phyloP scores from a whole-genome alignment of 2,329 filamentous ascomycete species.

The Monosporascus ibericus region DNA sequence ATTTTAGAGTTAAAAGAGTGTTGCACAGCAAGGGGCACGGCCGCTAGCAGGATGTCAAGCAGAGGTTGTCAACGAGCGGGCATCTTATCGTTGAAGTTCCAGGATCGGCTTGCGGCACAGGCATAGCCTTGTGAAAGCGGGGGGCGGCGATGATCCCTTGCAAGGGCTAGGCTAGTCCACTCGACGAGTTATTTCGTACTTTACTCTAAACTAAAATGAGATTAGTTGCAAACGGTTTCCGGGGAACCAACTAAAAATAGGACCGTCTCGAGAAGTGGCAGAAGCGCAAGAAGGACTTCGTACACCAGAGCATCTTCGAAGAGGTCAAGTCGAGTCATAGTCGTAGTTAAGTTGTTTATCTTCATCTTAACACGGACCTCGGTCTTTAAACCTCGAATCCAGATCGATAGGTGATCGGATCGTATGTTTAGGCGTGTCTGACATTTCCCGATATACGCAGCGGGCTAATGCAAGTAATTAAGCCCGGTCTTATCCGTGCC shows the following conservation, averaged over 20 bases:
- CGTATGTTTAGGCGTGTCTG: too few species aligned
- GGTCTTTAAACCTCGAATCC: too few species aligned
- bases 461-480: too few species aligned
- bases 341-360: too few species aligned
- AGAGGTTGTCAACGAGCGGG: not conserved
- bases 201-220: too few species aligned
- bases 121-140: slow-evolving; percentile 13
- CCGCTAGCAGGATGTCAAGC: not conserved
- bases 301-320: too few species aligned
- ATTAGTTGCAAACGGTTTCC: too few species aligned
- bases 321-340: too few species aligned
- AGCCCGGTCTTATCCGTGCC: too few species aligned
- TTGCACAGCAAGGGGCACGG: not conserved
- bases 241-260: not conserved
- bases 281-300: not conserved
- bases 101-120: not conserved
- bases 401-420: too few species aligned
- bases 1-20: slow-evolving; percentile 2
- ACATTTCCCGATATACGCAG: too few species aligned
- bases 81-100: not conserved
- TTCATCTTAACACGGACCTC: too few species aligned
- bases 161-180: slow-evolving; percentile 1
- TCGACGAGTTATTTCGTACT: not conserved
- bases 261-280: not conserved
- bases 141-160: slow-evolving; percentile 8